phyloP scores from a whole-genome alignment of 225 moss, liverwort and hornwort species.

The Thuidium tamariscinum region DNA sequence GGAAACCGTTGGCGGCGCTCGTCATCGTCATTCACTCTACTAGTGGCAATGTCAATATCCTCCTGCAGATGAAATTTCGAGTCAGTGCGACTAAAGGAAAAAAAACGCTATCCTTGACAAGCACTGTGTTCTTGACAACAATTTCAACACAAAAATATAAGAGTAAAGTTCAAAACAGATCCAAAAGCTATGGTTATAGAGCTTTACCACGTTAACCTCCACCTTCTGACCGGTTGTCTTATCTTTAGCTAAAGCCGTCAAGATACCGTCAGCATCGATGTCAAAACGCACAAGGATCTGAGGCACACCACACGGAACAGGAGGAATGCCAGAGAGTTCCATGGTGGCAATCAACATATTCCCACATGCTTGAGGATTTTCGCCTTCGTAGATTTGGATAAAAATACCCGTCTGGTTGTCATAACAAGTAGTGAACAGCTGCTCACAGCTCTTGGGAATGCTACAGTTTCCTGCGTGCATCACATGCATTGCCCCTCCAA shows the following conservation, averaged over 20 bases:
- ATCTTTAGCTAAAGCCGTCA: slow-evolving; percentile 5
- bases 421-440: slow-evolving; percentile 12
- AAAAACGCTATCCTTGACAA: neutral
- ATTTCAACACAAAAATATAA: neutral
- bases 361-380: neutral
- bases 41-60: neutral
- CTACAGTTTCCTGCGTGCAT: neutral
- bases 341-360: slow-evolving; percentile 14
- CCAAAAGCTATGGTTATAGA: neutral
- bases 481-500: slow-evolving; percentile 20
- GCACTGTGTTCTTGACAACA: neutral
- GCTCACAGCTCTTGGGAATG: slow-evolving; percentile 5
- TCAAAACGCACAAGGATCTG: slow-evolving; percentile 24
- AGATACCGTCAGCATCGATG: slow-evolving; percentile 10
- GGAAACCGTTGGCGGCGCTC: slow-evolving; percentile 4
- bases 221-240: slow-evolving; percentile 11
- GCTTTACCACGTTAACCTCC: slow-evolving; percentile 5
- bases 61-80: slow-evolving; percentile 3
- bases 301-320: slow-evolving; percentile 14
- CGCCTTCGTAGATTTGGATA: slow-evolving; percentile 20
- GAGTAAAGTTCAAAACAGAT: neutral
- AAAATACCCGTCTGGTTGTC: slow-evolving; percentile 9
- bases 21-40: neutral
- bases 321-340: slow-evolving; percentile 7
- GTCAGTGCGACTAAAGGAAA: neutral